phyloP scores from a whole-genome alignment of 805 yeast species.

The Komagataella kurtzmanii region DNA sequence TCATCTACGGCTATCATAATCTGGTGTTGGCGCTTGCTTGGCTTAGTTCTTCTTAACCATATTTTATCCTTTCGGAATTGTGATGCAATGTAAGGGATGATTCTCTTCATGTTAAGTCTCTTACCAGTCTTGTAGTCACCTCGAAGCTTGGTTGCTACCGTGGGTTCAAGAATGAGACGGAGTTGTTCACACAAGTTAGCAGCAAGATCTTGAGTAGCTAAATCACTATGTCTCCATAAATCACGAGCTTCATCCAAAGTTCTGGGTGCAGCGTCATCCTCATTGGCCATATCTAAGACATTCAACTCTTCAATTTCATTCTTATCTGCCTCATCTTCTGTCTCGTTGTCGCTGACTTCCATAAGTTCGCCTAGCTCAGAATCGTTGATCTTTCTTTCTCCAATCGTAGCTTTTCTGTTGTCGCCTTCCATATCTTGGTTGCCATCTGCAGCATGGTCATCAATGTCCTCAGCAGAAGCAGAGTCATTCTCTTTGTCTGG shows the following conservation, averaged over 20 bases:
- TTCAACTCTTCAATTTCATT: conserved; percentile 10
- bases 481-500: conserved; percentile 17
- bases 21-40: conserved; percentile 94
- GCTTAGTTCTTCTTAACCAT: conserved; percentile 95
- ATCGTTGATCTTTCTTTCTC: conserved; percentile 33
- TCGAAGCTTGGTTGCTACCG: conserved; percentile 82
- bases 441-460: conserved; percentile 14
- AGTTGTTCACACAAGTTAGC: conserved; percentile 85
- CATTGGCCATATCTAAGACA: conserved; percentile 10
- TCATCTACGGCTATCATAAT: conserved; percentile 96
- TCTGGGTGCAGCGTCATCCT: conserved; percentile 27
- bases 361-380: conserved; percentile 8
- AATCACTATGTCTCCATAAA: conserved; percentile 74
- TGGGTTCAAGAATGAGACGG: conserved; percentile 87
- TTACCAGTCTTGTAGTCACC: conserved; percentile 98
- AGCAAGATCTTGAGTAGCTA: conserved; percentile 78
- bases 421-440: conserved; percentile 15
- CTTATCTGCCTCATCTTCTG: conserved; percentile 15
- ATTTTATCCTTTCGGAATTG: conserved; percentile 96
- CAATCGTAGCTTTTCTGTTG: conserved; percentile 7
- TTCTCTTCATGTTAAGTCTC: conserved; percentile 91
- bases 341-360: conserved; percentile 15
- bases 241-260: conserved; percentile 54
- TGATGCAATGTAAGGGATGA: conserved; percentile 94
- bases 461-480: conserved; percentile 14